Evolutionary conservation across 176 grass and related monocot genomes (phyloP).

Genomic region (Thalia dealbata): DNA sequence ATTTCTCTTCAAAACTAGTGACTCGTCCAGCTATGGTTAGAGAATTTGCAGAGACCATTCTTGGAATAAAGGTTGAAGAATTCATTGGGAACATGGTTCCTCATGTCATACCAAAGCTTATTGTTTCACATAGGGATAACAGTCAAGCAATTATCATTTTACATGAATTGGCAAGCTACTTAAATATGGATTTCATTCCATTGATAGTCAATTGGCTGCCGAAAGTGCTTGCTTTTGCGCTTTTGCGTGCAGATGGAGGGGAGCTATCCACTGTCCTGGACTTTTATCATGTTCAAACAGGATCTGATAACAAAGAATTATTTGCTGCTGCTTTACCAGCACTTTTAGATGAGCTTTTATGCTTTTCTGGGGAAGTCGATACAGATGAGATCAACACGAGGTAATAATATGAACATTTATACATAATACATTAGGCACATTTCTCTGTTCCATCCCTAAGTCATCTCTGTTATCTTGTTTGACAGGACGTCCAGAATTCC

Average conservation of each 20-base stretch:
- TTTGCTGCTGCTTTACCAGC: slow-evolving; percentile 75
- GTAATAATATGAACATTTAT: slow-evolving; percentile 22
- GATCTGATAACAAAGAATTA: slow-evolving; percentile 80
- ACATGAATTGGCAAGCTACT: slow-evolving; percentile 55
- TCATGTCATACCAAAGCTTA: slow-evolving; percentile 81
- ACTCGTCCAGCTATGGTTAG: slow-evolving; percentile 46
- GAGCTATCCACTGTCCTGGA: slow-evolving; percentile 69
- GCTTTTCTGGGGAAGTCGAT: slow-evolving; percentile 72
- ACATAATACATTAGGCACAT: background rate
- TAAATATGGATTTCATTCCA: slow-evolving; percentile 44
- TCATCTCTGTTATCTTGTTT: slow-evolving; percentile 8
- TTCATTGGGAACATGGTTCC: slow-evolving; percentile 73
- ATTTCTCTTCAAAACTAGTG: slow-evolving; percentile 56
- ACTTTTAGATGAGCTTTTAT: slow-evolving; percentile 88
- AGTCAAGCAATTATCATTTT: slow-evolving; percentile 51
- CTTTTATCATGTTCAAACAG: slow-evolving; percentile 70
- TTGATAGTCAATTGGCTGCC: slow-evolving; percentile 60
- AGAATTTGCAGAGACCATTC: slow-evolving; percentile 66
- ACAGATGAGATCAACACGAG: slow-evolving; percentile 50
- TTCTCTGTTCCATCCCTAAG: background rate
- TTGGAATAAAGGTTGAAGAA: slow-evolving; percentile 65
- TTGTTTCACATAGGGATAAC: slow-evolving; percentile 56
- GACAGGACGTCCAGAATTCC: slow-evolving; percentile 67
- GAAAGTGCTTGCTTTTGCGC: slow-evolving; percentile 70
- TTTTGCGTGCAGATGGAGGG: slow-evolving; percentile 61